Conservation (phyloP, 345 rosid genomes). For the Aegle marmelos region DNA sequence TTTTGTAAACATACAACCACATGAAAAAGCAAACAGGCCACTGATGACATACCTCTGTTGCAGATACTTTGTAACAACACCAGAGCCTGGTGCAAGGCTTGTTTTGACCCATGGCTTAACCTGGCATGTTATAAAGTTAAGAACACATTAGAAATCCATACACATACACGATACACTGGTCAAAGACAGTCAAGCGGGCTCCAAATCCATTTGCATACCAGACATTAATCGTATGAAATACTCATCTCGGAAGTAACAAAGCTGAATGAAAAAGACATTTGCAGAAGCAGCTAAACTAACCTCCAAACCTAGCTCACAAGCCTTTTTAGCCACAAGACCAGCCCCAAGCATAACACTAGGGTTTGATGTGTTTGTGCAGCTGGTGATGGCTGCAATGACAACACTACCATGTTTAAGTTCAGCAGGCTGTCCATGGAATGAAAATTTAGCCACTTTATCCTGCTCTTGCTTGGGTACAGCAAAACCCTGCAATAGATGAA, state of each 20-base stretch:
- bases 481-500: slow-evolving; percentile 50
- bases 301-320: slow-evolving; percentile 65
- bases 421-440: slow-evolving; percentile 59
- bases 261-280: not conserved
- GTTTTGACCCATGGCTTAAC: slow-evolving; percentile 91
- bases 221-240: not conserved
- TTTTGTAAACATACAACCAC: not conserved
- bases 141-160: not conserved
- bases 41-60: slow-evolving; percentile 46
- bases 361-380: slow-evolving; percentile 81
- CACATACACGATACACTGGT: not conserved
- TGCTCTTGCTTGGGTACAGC: slow-evolving; percentile 67
- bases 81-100: slow-evolving; percentile 83
- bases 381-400: slow-evolving; percentile 79
- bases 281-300: slow-evolving; percentile 30
- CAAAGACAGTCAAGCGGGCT: not conserved
- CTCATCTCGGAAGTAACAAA: not conserved
- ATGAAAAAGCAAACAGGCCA: not conserved
- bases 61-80: slow-evolving; percentile 70
- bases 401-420: slow-evolving; percentile 74
- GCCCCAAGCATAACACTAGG: slow-evolving; percentile 88
- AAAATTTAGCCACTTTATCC: slow-evolving; percentile 52
- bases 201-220: not conserved
- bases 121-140: slow-evolving; percentile 30
- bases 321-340: slow-evolving; percentile 76